phyloP scores from a whole-genome alignment of 176 grass and related monocot genomes.

The Oryza officinalis region DNA sequence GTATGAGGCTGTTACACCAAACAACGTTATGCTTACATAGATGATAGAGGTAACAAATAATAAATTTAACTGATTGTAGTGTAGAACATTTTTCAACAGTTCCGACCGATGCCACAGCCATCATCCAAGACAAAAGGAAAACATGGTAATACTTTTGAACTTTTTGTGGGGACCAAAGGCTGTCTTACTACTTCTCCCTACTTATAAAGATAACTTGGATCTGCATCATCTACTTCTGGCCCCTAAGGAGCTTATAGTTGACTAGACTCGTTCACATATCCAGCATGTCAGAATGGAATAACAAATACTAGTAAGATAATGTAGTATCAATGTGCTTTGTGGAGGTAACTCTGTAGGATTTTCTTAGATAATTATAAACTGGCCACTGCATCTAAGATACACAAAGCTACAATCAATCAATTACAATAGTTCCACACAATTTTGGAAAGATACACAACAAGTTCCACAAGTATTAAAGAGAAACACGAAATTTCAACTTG shows the following conservation, averaged over 20 bases:
- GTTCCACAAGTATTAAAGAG: too few species aligned
- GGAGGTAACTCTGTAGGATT: neutral
- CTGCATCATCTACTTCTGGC: neutral
- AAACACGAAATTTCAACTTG: too few species aligned
- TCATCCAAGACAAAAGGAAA: constrained; percentile 14
- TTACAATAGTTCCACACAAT: too few species aligned
- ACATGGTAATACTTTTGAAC: constrained; percentile 12
- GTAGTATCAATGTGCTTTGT: constrained; percentile 3
- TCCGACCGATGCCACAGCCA: neutral
- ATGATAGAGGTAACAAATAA: constrained; percentile 16
- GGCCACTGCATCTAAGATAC: too few species aligned
- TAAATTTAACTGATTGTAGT: constrained; percentile 10
- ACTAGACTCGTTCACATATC: neutral
- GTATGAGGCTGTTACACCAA: constrained; percentile 1
- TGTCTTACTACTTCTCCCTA: constrained; percentile 9
- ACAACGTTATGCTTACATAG: neutral
- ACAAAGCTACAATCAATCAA: too few species aligned
- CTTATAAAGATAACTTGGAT: constrained; percentile 15
- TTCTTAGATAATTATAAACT: too few species aligned
- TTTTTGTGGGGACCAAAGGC: neutral
- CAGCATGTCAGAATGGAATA: constrained; percentile 2
- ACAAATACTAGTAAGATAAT: constrained; percentile 3
- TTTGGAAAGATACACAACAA: too few species aligned
- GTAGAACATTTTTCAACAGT: constrained; percentile 13
- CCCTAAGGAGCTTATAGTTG: neutral